Percentiles rank a stretch among this genome's conserved stretches.
These are phyloP conservation scores for Ophiostoma sp. DNA, from an alignment of 2,329 filamentous ascomycete genomes.

Conservation along the genomic window DNA sequence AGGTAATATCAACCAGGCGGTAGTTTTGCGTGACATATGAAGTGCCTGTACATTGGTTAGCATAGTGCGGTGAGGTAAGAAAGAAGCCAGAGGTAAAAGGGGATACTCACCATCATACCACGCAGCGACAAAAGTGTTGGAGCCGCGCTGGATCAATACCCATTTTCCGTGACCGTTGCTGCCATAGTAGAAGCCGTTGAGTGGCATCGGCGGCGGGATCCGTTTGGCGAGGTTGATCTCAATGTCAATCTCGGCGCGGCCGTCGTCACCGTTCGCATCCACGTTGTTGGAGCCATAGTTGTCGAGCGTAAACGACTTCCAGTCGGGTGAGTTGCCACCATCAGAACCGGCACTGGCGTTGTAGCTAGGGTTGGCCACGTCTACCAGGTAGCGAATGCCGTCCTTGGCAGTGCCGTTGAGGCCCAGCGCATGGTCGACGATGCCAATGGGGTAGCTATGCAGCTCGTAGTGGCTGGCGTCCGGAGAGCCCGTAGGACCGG, in stretches of 20 bases:
- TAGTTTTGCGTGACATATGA: slow-evolving; percentile 37
- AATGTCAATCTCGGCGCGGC: slow-evolving; percentile 19
- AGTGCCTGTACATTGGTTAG: slow-evolving; percentile 29
- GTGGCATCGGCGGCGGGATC: slow-evolving; percentile 3
- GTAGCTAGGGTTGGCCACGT: slow-evolving; percentile 38
- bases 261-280: slow-evolving; percentile 28
- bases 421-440: slow-evolving; percentile 41
- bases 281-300: slow-evolving; percentile 22
- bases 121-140: slow-evolving; percentile 37
- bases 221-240: neutral
- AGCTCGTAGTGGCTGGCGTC: slow-evolving; percentile 36
- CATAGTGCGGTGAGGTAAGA: neutral
- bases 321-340: slow-evolving; percentile 35
- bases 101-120: slow-evolving; percentile 42
- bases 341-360: slow-evolving; percentile 29
- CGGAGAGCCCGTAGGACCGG: slow-evolving; percentile 23
- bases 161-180: slow-evolving; percentile 33
- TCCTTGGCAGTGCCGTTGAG: slow-evolving; percentile 36
- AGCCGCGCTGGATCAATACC: slow-evolving; percentile 39
- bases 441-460: slow-evolving; percentile 42
- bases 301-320: slow-evolving; percentile 40
- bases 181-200: slow-evolving; percentile 28
- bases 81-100: neutral
- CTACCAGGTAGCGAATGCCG: slow-evolving; percentile 38
- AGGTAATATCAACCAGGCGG: slow-evolving; percentile 39